Percentiles rank a stretch among this genome's conserved stretches.
Evolutionary conservation across 352 stramenopile genomes (phyloP).

Genomic region (Pythium coloratum): DNA sequence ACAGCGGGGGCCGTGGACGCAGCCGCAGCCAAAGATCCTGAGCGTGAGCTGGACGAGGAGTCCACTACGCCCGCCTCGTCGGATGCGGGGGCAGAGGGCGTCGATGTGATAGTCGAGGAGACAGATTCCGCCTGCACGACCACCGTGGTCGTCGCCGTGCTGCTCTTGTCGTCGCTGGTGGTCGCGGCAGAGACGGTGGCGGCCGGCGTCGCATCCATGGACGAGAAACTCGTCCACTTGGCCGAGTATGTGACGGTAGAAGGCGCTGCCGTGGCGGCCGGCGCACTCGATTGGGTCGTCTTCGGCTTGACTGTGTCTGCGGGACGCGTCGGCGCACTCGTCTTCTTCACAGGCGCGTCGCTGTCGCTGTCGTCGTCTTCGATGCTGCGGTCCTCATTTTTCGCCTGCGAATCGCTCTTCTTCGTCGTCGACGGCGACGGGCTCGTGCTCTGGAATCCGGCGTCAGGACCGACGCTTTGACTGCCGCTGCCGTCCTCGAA

Average conservation of each 20-base stretch:
- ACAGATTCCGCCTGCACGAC: neutral
- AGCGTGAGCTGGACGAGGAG: neutral
- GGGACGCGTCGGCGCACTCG: neutral
- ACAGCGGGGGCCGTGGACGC: constrained; percentile 3
- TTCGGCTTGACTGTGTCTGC: neutral
- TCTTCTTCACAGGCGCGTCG: neutral
- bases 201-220: neutral
- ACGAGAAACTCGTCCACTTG: constrained; percentile 7
- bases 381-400: neutral
- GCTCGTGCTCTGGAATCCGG: neutral
- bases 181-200: neutral
- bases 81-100: neutral
- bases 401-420: neutral
- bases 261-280: neutral
- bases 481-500: neutral
- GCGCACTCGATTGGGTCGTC: neutral
- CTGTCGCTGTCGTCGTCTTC: neutral
- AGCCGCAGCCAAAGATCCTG: constrained; percentile 8
- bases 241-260: neutral
- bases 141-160: neutral
- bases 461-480: constrained; percentile 1
- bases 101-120: neutral
- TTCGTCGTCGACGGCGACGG: neutral
- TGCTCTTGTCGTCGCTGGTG: constrained; percentile 9
- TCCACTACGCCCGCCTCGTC: neutral